Evolutionary conservation across 2,329 filamentous ascomycete genomes (phyloP).

Genomic region (Cladosporium sp.): DNA sequence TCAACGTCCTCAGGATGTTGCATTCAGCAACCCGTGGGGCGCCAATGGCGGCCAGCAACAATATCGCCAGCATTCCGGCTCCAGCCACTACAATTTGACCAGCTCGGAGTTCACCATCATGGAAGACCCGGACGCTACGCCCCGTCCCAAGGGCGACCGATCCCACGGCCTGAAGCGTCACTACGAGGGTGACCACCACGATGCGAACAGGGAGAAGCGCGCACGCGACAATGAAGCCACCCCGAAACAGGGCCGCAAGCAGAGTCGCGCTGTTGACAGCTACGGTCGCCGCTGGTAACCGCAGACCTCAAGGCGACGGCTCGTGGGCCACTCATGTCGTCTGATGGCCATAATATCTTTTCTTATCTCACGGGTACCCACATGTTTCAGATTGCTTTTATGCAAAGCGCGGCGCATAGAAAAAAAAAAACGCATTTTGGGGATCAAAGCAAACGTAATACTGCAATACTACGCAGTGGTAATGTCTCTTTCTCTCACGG

Average conservation of each 20-base stretch:
- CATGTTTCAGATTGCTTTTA: background rate
- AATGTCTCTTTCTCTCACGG: background rate
- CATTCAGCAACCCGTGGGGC: constrained; percentile 13
- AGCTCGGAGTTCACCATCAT: constrained; percentile 23
- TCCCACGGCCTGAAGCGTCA: constrained; percentile 26
- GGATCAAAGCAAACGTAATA: background rate
- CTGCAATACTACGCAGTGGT: constrained; percentile 1
- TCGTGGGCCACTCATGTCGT: background rate
- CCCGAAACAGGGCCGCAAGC: constrained; percentile 25
- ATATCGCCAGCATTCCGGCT: constrained; percentile 23
- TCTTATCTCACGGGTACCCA: background rate
- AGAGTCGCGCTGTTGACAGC: background rate
- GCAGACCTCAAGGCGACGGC: too few species aligned
- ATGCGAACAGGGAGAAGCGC: constrained; percentile 16
- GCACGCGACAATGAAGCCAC: constrained; percentile 24
- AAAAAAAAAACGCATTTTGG: background rate
- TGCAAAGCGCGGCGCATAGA: background rate
- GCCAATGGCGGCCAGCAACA: constrained; percentile 19
- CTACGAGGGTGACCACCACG: constrained; percentile 22
- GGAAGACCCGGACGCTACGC: constrained; percentile 24
- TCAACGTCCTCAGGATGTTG: background rate
- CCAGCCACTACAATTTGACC: constrained; percentile 20
- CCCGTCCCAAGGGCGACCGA: constrained; percentile 21
- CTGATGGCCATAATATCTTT: background rate
- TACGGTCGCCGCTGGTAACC: constrained; percentile 11